Percentiles rank a stretch among this genome's conserved stretches.
Conservation (phyloP, 805 yeast genomes). For the Kuraishia piskuri region DNA sequence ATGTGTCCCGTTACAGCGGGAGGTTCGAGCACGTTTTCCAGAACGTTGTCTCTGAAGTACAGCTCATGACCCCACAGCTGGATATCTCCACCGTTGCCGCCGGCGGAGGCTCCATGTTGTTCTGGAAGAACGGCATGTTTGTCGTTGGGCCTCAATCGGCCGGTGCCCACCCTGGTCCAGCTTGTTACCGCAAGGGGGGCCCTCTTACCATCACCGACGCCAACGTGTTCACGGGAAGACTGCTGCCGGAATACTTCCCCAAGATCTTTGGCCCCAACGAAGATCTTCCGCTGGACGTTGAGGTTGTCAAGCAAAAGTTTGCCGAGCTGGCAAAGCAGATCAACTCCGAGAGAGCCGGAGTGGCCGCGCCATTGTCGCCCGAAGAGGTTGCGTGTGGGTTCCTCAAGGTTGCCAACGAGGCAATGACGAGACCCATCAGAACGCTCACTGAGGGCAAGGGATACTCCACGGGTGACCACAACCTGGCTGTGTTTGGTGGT, state of each 20-base stretch:
- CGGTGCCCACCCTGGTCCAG: slow-evolving; percentile 84
- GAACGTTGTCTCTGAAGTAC: slow-evolving; percentile 79
- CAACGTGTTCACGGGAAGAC: slow-evolving; percentile 61
- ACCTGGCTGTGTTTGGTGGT: slow-evolving; percentile 82
- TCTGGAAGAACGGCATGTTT: slow-evolving; percentile 64
- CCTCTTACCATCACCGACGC: slow-evolving; percentile 85
- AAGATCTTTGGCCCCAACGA: slow-evolving; percentile 78
- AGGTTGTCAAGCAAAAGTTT: slow-evolving; percentile 42
- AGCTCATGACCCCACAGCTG: slow-evolving; percentile 76
- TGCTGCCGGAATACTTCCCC: slow-evolving; percentile 70
- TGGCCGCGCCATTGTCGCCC: slow-evolving; percentile 29
- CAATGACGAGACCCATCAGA: slow-evolving; percentile 88
- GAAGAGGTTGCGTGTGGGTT: slow-evolving; percentile 77
- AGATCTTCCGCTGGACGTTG: slow-evolving; percentile 56
- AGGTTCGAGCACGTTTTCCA: slow-evolving; percentile 73
- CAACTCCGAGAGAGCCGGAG: slow-evolving; percentile 28
- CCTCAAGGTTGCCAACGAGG: slow-evolving; percentile 73
- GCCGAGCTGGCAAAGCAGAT: slow-evolving; percentile 44
- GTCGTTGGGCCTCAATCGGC: slow-evolving; percentile 86
- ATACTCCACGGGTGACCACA: slow-evolving; percentile 52
- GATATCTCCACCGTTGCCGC: slow-evolving; percentile 81
- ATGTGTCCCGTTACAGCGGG: slow-evolving; percentile 71
- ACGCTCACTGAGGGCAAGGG: slow-evolving; percentile 83
- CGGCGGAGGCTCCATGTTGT: slow-evolving; percentile 69
- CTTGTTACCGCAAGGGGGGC: slow-evolving; percentile 79